phyloP scores from a whole-genome alignment of 202 grass and related monocot species.

The Panicum hallii region DNA sequence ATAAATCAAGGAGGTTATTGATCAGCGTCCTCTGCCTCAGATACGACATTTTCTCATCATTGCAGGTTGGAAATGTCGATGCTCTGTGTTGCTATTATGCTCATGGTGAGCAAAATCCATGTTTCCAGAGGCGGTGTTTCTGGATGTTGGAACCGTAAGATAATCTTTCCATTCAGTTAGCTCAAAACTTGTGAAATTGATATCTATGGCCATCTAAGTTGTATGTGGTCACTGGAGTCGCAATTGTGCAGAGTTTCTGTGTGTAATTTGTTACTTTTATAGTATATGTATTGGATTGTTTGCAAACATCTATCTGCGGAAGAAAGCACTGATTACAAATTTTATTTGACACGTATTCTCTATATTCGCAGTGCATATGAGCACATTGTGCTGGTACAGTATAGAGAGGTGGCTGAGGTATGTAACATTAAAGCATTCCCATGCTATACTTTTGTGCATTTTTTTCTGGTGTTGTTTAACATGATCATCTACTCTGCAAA shows the following conservation, averaged over 20 bases:
- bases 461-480: conserved; percentile 34
- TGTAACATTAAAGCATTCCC: conserved; percentile 40
- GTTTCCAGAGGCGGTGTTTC: conserved; percentile 91
- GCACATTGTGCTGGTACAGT: conserved; percentile 97
- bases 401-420: conserved; percentile 93
- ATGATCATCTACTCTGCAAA: conserved; percentile 31
- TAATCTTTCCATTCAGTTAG: conserved; percentile 33
- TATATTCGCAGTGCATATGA: conserved; percentile 79
- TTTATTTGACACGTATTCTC: conserved; percentile 30
- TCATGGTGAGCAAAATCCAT: conserved; percentile 88
- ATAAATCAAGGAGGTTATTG: conserved; percentile 18
- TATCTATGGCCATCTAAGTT: neutral
- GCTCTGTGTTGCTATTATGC: conserved; percentile 96
- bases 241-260: conserved; percentile 29
- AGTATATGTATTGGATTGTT: conserved; percentile 14
- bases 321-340: conserved; percentile 8
- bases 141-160: conserved; percentile 98
- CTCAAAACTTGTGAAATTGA: conserved; percentile 37
- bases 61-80: conserved; percentile 90
- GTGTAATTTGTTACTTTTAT: conserved; percentile 25
- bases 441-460: conserved; percentile 20
- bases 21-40: conserved; percentile 13
- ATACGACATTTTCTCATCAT: conserved; percentile 36
- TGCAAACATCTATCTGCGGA: conserved; percentile 7
- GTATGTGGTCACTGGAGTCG: conserved; percentile 6